These are phyloP conservation scores for Globisporangium orthogonon DNA, from an alignment of 352 stramenopile species.

Conservation along the genomic window DNA sequence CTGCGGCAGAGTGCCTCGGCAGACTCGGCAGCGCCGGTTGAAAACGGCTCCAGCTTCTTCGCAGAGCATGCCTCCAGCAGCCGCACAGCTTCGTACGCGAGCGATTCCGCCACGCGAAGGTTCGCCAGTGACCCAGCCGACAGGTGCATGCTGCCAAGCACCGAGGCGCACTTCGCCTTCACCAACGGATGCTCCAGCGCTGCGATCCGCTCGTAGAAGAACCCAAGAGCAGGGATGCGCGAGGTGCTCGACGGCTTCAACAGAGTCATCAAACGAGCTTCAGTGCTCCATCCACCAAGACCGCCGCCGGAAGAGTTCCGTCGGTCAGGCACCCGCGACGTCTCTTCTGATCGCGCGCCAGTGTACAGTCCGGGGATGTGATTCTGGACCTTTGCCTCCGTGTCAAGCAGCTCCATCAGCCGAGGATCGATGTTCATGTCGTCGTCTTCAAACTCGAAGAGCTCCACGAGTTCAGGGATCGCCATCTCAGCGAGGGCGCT, in stretches of 20 bases:
- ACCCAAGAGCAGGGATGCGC: constrained; percentile 35
- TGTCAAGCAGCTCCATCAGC: constrained; percentile 31
- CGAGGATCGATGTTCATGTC: constrained; percentile 46
- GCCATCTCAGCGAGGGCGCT: constrained; percentile 59
- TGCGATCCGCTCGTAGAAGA: constrained; percentile 56
- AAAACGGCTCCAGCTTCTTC: constrained; percentile 16
- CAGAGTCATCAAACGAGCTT: constrained; percentile 36
- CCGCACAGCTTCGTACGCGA: constrained; percentile 71
- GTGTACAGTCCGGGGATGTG: constrained; percentile 12
- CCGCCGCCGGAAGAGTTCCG: constrained; percentile 14
- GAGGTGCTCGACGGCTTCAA: constrained; percentile 36
- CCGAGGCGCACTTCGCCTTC: constrained; percentile 66
- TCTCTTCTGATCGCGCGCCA: background rate
- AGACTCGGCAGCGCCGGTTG: constrained; percentile 8
- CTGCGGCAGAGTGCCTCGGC: constrained; percentile 26
- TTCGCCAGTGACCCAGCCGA: constrained; percentile 36
- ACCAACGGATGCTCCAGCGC: constrained; percentile 40
- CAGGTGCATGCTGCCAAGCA: constrained; percentile 56
- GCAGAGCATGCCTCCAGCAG: constrained; percentile 55
- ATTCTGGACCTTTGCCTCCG: constrained; percentile 16
- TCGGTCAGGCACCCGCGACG: constrained; percentile 3
- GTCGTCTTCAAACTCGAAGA: constrained; percentile 78
- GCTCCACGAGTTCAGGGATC: constrained; percentile 58
- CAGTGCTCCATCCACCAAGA: constrained; percentile 39
- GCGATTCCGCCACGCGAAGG: constrained; percentile 48